Conservation (phyloP, 176 grass and related monocot genomes). For the Hordeum vulgare region MorexV3_pseudomolecules_assembly NC_058524.1:436931092-436931591, state of each 20-base stretch:
- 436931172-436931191: neutral
- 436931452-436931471: neutral
- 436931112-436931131: neutral
- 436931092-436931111: neutral
- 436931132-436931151: neutral
- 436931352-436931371: too few relatives aligned
- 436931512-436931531: too few relatives aligned
- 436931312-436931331: neutral
- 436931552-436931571: neutral
- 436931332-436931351: neutral
- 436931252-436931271: too few relatives aligned
- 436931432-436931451: conserved; percentile 14
- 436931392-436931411: neutral
- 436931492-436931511: conserved; percentile 26
- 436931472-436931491: neutral
- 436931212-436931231: neutral
- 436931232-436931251: neutral
- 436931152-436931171: neutral
- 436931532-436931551: conserved; percentile 22
- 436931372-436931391: conserved; percentile 14
- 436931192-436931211: neutral
- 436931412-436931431: neutral
- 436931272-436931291: neutral
- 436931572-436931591: neutral
- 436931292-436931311: neutral